Percentiles rank a stretch among this genome's conserved stretches.
Conservation (phyloP, 306 rosid species). For the Casuarina glauca region DNA sequence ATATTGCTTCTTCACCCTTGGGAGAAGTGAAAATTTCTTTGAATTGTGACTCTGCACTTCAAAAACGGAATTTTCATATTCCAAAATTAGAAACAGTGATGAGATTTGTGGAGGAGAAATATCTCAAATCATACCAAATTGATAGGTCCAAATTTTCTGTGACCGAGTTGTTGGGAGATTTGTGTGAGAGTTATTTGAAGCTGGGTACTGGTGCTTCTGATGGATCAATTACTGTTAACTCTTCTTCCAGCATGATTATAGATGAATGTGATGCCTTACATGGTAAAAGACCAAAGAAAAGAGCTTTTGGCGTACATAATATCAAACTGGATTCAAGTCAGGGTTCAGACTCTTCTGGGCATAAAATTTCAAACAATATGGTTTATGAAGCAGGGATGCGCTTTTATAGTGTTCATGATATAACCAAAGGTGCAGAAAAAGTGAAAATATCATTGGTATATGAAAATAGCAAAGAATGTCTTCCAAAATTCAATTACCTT, state of each 20-base stretch:
- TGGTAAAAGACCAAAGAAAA: conserved; percentile 14
- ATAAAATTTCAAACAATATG: conserved; percentile 14
- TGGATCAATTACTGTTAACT: not conserved
- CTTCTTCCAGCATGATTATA: not conserved
- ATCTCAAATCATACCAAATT: conserved; percentile 20
- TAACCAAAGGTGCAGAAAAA: conserved; percentile 74
- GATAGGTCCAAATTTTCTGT: conserved; percentile 35
- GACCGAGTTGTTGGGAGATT: conserved; percentile 34
- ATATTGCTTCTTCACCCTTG: conserved; percentile 40
- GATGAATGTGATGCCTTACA: not conserved
- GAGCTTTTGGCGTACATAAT: not conserved
- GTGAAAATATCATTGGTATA: conserved; percentile 61
- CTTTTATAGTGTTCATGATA: conserved; percentile 40
- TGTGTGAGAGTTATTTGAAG: conserved; percentile 40
- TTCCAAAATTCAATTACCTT: conserved; percentile 77
- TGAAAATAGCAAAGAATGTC: conserved; percentile 48
- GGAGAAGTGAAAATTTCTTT: conserved; percentile 46
- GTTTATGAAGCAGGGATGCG: conserved; percentile 28
- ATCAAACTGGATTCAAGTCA: conserved; percentile 14
- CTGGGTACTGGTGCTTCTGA: conserved; percentile 24
- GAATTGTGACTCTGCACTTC: conserved; percentile 34
- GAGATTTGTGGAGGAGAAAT: conserved; percentile 41
- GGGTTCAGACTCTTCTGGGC: conserved; percentile 25
- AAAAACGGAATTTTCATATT: conserved; percentile 26
- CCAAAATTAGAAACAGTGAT: conserved; percentile 38